Base-by-base conservation (phyloP, 2,329 filamentous ascomycete species). In the Cladophialophora yegresii region DNA sequence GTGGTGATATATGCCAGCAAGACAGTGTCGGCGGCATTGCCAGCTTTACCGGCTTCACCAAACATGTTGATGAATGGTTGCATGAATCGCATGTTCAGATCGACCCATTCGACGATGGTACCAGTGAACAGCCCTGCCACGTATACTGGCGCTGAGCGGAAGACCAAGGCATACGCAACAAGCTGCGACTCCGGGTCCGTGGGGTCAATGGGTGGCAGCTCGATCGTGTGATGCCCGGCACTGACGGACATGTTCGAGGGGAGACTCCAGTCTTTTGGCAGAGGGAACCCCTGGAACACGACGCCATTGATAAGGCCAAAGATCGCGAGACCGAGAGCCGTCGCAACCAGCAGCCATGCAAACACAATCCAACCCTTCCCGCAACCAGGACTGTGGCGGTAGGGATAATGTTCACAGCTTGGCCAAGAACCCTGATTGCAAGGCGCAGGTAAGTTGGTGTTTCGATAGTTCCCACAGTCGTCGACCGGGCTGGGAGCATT, bases 171-270 rank as follows among this genome's bases (percentile, higher is more conserved):
- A 22, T 58, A 62, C 23, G 54, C 53, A 33, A 62, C 45, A 16
- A 59, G 57, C 57, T 59, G 43, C 23, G 57, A 69, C 81, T 79
- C 56, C 74, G 75, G 72, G 82, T 82, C 47, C 16, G 56, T 59
- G n/a, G 57, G 57, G 32, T 59, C 57, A 20, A 59, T 59, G 28
- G 57, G 57, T 26, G 57, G 57, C 57, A 59, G 23, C 13, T 53
- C 2, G 7, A 59, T 26, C 33, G 57, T 51, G 30, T 59, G 45
- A 1, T 36, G 13, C 10, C 57, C 57, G 33, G 45, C 57, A 30
- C n/a, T 22, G 20, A 59, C 20, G 8, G 57, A 51, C 57, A 59
- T 53, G 13, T 43, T 32, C 16, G 55, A 30, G 20, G 43, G 43
- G 2, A 59, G 43, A 47, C 57, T 59, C 57, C 45, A 59, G 22